Evolutionary conservation across 768 basidiomycete species (phyloP).

Genomic region (Leucosporidium creatinivorum): DNA sequence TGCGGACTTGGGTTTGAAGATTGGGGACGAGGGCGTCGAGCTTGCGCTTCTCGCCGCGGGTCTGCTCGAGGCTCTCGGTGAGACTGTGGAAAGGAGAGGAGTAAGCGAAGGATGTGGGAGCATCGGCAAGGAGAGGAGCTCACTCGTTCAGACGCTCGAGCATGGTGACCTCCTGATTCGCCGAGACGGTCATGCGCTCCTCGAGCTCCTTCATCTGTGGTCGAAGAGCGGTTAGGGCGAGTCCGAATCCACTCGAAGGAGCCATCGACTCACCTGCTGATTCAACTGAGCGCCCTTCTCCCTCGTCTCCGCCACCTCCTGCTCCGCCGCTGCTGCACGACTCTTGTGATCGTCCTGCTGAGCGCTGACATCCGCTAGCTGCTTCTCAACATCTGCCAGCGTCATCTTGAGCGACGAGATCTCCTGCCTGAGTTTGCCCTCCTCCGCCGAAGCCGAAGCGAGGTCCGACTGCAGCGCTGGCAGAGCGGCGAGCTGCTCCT

Average conservation of each 20-base stretch:
- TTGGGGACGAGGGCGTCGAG: conserved; percentile 62
- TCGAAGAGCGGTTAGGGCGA: neutral
- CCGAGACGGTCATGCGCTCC: conserved; percentile 57
- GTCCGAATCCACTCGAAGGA: neutral
- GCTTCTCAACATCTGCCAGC: conserved; percentile 51
- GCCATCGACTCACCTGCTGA: conserved; percentile 44
- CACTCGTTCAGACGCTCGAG: conserved; percentile 41
- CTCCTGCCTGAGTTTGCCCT: conserved; percentile 35
- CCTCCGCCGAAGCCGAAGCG: conserved; percentile 5
- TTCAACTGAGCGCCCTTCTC: conserved; percentile 79
- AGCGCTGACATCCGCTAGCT: conserved; percentile 74
- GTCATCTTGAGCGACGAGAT: conserved; percentile 13
- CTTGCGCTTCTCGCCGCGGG: conserved; percentile 57
- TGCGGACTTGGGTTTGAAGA: conserved; percentile 63
- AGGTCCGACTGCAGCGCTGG: conserved; percentile 11
- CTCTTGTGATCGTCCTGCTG: conserved; percentile 85
- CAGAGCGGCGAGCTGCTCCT: conserved; percentile 6
- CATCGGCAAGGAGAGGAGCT: conserved; percentile 34
- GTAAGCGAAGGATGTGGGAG: conserved; percentile 3
- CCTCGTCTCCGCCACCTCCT: conserved; percentile 75
- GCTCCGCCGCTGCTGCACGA: conserved; percentile 85
- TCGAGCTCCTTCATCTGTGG: conserved; percentile 67
- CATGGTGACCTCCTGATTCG: conserved; percentile 54
- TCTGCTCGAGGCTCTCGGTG: conserved; percentile 56
- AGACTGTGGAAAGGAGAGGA: conserved; percentile 52